phyloP scores from a whole-genome alignment of 2,329 filamentous ascomycete genomes.

The Pseudogymnoascus sp. region DNA sequence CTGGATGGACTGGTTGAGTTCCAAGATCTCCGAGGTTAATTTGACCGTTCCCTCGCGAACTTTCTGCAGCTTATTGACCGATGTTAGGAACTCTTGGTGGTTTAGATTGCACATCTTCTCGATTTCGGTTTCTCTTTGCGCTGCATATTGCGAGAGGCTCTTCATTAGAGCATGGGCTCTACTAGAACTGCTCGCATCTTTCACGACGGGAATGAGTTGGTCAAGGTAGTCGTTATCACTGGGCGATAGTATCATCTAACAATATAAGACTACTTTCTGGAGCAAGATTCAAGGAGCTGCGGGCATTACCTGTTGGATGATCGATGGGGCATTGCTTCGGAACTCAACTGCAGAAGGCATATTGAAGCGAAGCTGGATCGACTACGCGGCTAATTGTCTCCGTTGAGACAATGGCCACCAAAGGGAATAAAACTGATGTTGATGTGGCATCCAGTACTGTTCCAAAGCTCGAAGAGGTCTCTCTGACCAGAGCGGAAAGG shows the following conservation, averaged over 20 bases:
- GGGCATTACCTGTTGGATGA: conserved; percentile 21
- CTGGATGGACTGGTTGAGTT: conserved; percentile 91
- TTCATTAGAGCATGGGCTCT: conserved; percentile 67
- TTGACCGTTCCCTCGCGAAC: conserved; percentile 86
- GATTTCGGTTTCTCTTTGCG: conserved; percentile 82
- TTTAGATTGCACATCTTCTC: conserved; percentile 92
- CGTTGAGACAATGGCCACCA: neutral
- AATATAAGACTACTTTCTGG: neutral
- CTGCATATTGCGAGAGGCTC: conserved; percentile 72
- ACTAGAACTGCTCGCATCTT: conserved; percentile 75
- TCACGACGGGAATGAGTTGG: conserved; percentile 87
- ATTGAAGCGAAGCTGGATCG: neutral
- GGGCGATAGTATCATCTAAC: conserved; percentile 82
- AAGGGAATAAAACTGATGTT: neutral
- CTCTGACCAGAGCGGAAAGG: neutral
- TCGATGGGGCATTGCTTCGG: conserved; percentile 16
- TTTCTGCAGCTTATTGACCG: conserved; percentile 86
- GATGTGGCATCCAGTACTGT: neutral
- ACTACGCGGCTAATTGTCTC: neutral
- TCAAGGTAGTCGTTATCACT: conserved; percentile 93
- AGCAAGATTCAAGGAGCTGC: neutral
- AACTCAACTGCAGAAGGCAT: conserved; percentile 17
- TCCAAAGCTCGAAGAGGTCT: neutral
- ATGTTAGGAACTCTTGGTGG: conserved; percentile 91
- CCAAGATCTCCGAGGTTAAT: conserved; percentile 83